These are phyloP conservation scores for Litsea cubeba DNA, from an alignment of 164 flowering plant genomes.

Conservation along the genomic window DNA sequence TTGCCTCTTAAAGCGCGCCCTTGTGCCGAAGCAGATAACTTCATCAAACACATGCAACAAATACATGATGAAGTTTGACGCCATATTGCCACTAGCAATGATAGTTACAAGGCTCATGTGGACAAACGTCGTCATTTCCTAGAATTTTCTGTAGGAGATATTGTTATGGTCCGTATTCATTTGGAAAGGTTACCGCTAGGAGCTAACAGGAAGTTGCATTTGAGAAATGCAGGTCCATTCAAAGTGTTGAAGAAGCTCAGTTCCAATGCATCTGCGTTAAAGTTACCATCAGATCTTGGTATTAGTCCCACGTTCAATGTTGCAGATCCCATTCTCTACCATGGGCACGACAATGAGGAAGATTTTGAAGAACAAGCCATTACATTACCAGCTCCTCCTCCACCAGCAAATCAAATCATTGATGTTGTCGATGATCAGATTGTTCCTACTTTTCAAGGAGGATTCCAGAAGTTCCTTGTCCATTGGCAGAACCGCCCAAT, in stretches of 20 bases:
- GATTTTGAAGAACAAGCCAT: too few species aligned
- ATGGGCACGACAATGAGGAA: too few species aligned
- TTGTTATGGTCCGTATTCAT: neutral
- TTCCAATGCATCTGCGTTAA: neutral
- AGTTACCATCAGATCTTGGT: neutral
- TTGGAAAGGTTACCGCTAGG: neutral
- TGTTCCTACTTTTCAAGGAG: too few species aligned
- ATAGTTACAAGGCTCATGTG: neutral
- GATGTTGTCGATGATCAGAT: too few species aligned
- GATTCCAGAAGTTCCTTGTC: too few species aligned
- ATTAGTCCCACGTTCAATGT: neutral
- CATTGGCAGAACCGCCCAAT: too few species aligned
- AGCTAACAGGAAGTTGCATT: neutral
- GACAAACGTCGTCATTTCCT: neutral
- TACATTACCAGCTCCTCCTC: too few species aligned
- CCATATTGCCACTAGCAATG: neutral
- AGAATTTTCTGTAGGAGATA: neutral
- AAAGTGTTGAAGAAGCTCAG: neutral
- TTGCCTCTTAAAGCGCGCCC: too few species aligned
- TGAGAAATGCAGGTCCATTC: neutral
- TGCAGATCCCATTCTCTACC: neutral
- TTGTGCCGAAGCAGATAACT: too few species aligned
- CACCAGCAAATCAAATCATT: too few species aligned
- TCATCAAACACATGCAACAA: too few species aligned
- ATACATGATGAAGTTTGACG: too few species aligned